phyloP scores from a whole-genome alignment of 495 filamentous ascomycete species.

The Hyaloscypha finlandica region DNA sequence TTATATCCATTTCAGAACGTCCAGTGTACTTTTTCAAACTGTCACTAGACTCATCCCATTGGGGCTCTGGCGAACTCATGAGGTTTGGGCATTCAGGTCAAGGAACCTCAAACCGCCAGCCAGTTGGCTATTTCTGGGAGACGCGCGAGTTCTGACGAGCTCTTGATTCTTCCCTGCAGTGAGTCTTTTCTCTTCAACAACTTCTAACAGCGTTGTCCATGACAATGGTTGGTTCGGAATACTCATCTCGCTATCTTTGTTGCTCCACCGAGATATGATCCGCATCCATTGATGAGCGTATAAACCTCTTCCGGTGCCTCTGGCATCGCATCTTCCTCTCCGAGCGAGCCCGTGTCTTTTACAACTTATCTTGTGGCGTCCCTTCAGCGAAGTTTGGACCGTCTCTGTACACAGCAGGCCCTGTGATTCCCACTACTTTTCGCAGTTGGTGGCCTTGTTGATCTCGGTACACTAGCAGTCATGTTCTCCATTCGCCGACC shows the following conservation, averaged over 20 bases:
- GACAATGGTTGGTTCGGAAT: neutral
- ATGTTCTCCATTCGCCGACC: conserved; percentile 8
- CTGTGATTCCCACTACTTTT: neutral
- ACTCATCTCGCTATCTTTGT: neutral
- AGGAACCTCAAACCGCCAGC: neutral
- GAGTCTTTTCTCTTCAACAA: neutral
- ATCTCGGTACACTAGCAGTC: neutral
- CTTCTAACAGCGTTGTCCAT: neutral
- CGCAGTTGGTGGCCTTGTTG: neutral
- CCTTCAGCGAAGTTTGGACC: neutral
- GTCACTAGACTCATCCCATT: conserved; percentile 12
- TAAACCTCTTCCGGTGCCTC: neutral
- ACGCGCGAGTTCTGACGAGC: neutral
- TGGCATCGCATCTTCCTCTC: neutral
- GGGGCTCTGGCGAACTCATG: neutral
- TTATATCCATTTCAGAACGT: neutral
- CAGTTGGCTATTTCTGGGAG: conserved; percentile 1
- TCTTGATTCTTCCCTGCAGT: neutral
- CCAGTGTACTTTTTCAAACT: neutral
- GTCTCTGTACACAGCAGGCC: neutral
- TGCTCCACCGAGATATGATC: neutral
- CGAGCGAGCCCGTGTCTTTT: neutral
- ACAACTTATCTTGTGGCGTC: neutral
- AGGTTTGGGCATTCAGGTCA: neutral
- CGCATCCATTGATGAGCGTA: neutral